Evolutionary conservation across 2,329 filamentous ascomycete species (phyloP).

Genomic region (Clonostachys chloroleuca): DNA sequence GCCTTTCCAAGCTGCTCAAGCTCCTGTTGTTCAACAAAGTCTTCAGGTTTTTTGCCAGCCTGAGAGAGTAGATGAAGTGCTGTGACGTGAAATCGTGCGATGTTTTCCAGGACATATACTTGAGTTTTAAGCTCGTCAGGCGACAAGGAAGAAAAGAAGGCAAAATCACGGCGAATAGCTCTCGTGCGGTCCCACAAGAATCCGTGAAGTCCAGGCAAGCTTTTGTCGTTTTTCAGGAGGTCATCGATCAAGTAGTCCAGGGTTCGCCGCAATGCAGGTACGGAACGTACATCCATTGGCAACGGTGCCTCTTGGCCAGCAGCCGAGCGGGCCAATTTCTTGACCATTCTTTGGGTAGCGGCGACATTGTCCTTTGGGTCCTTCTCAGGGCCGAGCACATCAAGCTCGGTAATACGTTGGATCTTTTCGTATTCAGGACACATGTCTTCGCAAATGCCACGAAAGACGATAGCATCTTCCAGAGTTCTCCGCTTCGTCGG

Average conservation of each 20-base stretch:
- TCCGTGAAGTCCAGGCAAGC: slow-evolving; percentile 51
- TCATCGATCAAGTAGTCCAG: slow-evolving; percentile 61
- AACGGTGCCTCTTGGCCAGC: slow-evolving; percentile 64
- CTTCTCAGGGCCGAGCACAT: slow-evolving; percentile 54
- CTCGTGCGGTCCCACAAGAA: slow-evolving; percentile 67
- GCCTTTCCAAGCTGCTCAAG: slow-evolving; percentile 63
- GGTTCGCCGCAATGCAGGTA: slow-evolving; percentile 51
- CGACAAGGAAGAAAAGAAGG: slow-evolving; percentile 59
- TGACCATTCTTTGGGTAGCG: slow-evolving; percentile 54
- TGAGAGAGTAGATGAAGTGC: slow-evolving; percentile 59
- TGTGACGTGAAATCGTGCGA: slow-evolving; percentile 63
- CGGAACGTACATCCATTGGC: slow-evolving; percentile 63
- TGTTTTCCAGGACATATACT: slow-evolving; percentile 61
- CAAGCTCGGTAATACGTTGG: slow-evolving; percentile 56
- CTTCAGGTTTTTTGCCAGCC: slow-evolving; percentile 48
- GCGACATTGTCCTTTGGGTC: slow-evolving; percentile 36
- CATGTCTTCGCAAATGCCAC: slow-evolving; percentile 66
- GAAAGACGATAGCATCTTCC: slow-evolving; percentile 61
- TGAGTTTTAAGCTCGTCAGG: slow-evolving; percentile 52
- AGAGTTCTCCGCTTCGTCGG: slow-evolving; percentile 58
- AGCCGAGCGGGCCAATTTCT: slow-evolving; percentile 62
- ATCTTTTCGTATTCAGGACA: slow-evolving; percentile 65
- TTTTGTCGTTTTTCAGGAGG: slow-evolving; percentile 49
- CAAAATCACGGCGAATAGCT: slow-evolving; percentile 64
- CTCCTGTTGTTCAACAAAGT: slow-evolving; percentile 64